Evolutionary conservation across 352 stramenopile species (phyloP).

Genomic region (Pythium oligandrum): DNA sequence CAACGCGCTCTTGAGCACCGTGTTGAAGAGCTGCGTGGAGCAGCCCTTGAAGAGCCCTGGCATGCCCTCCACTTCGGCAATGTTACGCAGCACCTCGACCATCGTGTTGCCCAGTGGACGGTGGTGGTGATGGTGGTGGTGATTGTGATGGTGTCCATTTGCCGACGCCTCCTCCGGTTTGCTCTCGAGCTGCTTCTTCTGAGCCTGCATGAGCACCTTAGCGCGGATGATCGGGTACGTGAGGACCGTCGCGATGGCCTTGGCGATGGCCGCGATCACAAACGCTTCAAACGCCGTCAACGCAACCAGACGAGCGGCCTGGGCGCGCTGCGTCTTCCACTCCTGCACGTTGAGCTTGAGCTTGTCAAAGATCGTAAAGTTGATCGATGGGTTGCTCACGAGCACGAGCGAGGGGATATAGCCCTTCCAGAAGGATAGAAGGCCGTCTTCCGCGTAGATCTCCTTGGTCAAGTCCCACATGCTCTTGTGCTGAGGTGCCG

Average conservation of each 20-base stretch:
- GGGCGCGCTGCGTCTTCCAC: slow-evolving; percentile 39
- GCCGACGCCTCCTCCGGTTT: neutral
- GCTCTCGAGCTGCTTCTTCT: slow-evolving; percentile 49
- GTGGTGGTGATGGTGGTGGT: slow-evolving; percentile 36
- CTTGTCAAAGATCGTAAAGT: slow-evolving; percentile 86
- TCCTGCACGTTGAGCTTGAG: slow-evolving; percentile 68
- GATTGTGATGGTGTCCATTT: slow-evolving; percentile 1
- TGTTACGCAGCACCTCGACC: slow-evolving; percentile 60
- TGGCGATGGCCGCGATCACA: slow-evolving; percentile 72
- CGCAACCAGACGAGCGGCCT: slow-evolving; percentile 32
- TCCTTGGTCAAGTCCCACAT: slow-evolving; percentile 44
- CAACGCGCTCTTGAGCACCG: slow-evolving; percentile 76
- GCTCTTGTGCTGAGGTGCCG: slow-evolving; percentile 21
- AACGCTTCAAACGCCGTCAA: slow-evolving; percentile 77
- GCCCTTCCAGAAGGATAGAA: slow-evolving; percentile 85
- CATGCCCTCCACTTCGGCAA: slow-evolving; percentile 53
- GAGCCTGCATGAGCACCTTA: slow-evolving; percentile 84
- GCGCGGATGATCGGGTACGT: slow-evolving; percentile 89
- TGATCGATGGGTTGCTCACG: slow-evolving; percentile 87
- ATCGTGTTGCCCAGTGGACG: slow-evolving; percentile 51
- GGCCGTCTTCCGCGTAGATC: slow-evolving; percentile 67
- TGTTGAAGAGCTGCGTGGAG: slow-evolving; percentile 78
- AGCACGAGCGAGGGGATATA: slow-evolving; percentile 85
- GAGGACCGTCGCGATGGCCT: slow-evolving; percentile 76
- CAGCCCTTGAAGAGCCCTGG: slow-evolving; percentile 72